Evolutionary conservation across 208 protist genomes (phyloP), one percentile per base, ranked within the genome.

Genomic region (Hexamita inflata): DNA sequence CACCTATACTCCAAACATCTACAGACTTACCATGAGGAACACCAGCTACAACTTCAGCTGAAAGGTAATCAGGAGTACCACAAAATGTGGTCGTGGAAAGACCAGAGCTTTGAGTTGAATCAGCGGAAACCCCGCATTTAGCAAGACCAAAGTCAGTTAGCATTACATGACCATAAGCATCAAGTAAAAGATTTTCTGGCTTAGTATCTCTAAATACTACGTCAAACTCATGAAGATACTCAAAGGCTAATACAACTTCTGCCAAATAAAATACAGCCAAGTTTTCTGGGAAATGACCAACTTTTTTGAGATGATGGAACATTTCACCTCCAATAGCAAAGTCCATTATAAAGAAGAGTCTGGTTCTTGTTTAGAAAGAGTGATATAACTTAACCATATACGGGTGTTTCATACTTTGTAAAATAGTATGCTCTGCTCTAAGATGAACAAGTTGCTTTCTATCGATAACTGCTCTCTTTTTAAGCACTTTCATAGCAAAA

Each of bases 401-500:
- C 24, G 83, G 83, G 45, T 88, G 84, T 38, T 73, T 59, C 24
- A 88, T 81, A 13, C 11, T 74, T 28, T 77, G 45, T 7, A 86
- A 57, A 59, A 85, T 76, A n/a, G 67, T 58, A 34, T 76, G 60
- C 65, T 85, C 82, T 28, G 82, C 74, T 39, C 66, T 42, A 28
- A 81, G 84, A 29, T 83, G 83, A 24, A 79, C 49, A 4, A 81
- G 40, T 38, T 88, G 73, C n/a, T 83, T 58, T 32, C 77, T 77
- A 34, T 82, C 75, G 11, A 86, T 68, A 38, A 87, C 61, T 29
- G 61, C 67, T 35, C 38, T 73, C 74, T 89, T 89, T 24, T 78
- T 76, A 0, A 89, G 59, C 0, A 84, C 77, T 29, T 89, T 89
- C 86, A 89, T 89, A 0, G 86, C 86, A 65, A 79, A 89, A 40